Base-by-base conservation (phyloP, 495 filamentous ascomycete genomes). In the Halenospora varia region DNA sequence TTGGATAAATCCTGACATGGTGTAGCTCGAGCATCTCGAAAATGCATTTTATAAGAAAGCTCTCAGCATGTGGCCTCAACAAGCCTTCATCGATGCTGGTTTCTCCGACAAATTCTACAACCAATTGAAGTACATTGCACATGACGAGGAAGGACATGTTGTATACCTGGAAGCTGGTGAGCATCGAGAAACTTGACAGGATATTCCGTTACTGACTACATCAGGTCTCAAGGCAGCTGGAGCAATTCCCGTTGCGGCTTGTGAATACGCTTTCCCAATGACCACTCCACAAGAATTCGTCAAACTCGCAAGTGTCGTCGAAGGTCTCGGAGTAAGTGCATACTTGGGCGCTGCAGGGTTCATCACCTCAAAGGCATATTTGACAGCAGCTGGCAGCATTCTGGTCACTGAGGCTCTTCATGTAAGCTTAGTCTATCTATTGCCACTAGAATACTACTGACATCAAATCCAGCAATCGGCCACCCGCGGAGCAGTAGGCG, bases 321-420 rank as follows among this genome's bases (percentile, higher is more conserved):
- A 86, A 55, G 78, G 77, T 61, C 76, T 81, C 42, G 76, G 77
- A 22, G 74, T 78, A 26, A 72, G 65, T 45, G 77, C 78, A 17
- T 86, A 85, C 68, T 72, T 84, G 25, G 83, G 82, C 25, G 82
- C 81, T 1, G 82, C 82, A 6, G 76, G 77, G 3, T 70, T 73
- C 25, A 82, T 85, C 62, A 67, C 75, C 59, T 71, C 72, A 56
- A 75, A 76, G 22, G 64, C 53, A 8, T 78, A 76, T 60, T 71
- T 86, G 35, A 82, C 79, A 13, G 81, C 77, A 2, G 83, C 82
- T n/a, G 82, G 75, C 25, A 76, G 75, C 46, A 86, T 86, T 64
- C 65, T 84, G 40, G 80, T 82, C 40, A 69, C 81, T n/a, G 83
- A 86, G 59, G 76, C 80, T 41, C 78, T 82, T 9, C 83, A 85